A percentile compares a stretch with the other conserved stretches of the same genome.
Conservation (phyloP, 1,139 yeast genomes). For the Geotrichum klebahnii region DNA sequence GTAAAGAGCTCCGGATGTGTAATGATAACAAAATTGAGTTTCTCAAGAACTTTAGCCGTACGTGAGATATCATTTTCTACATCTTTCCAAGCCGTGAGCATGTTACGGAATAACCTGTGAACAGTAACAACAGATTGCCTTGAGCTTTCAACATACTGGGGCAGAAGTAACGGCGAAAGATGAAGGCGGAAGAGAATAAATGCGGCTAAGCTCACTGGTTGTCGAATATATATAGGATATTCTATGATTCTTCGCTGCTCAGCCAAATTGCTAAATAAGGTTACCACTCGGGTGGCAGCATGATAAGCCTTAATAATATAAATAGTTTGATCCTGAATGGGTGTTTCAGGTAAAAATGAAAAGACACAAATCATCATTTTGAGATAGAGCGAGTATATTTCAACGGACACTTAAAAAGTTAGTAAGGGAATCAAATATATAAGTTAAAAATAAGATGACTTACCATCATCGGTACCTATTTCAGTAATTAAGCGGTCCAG, state of each 20-base stretch:
- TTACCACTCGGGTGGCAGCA: conserved; percentile 75
- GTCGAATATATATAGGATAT: conserved; percentile 81
- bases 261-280: conserved; percentile 68
- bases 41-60: conserved; percentile 89
- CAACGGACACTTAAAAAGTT: conserved; percentile 45
- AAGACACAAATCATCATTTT: conserved; percentile 81
- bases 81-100: conserved; percentile 85
- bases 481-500: conserved; percentile 65
- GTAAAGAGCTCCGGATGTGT: conserved; percentile 82
- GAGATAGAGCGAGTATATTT: conserved; percentile 73
- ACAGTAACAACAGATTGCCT: conserved; percentile 92
- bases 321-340: conserved; percentile 80
- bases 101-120: conserved; percentile 80
- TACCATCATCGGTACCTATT: conserved; percentile 52
- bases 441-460: background rate
- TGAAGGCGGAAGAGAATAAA: conserved; percentile 76
- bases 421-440: conserved; percentile 5
- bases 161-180: conserved; percentile 68
- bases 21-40: conserved; percentile 77
- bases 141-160: conserved; percentile 79
- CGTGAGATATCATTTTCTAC: conserved; percentile 87
- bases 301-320: conserved; percentile 80
- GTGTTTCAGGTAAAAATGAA: conserved; percentile 88
- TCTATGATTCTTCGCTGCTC: conserved; percentile 69
- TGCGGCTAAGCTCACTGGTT: conserved; percentile 77